Base-by-base conservation (phyloP, 352 stramenopile species). In the Globisporangium radiosum region DNA sequence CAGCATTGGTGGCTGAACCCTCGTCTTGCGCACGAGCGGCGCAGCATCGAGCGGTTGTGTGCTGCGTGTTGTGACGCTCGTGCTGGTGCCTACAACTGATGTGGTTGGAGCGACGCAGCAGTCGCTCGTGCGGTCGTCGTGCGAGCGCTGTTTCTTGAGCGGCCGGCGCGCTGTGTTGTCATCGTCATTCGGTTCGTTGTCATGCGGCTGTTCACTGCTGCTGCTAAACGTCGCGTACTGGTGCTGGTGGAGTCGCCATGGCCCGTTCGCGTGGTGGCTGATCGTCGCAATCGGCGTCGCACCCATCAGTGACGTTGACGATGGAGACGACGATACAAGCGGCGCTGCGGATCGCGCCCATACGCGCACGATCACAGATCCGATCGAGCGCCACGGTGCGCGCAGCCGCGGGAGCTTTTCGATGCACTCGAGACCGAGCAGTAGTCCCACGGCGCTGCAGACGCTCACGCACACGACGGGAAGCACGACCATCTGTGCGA, bases 381-480 rank as follows among this genome's bases (percentile, higher is more conserved):
- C 48, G 63, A 19, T n/a, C 33, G 36, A 57, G 57, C 14, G 11
- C 43, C 43, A 47, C 11, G 43, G n/a, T 5, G 43, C 15, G 13
- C 13, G 43, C 43, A 47, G 43, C 6, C 57, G 61, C 49, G 76
- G 72, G 44, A 88, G 60, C 58, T 72, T 68, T 63, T 87, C 76
- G 61, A 90, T 54, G 65, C 74, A 86, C 54, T 85, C 76, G 48
- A 87, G 70, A n/a, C 72, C 69, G 54, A 87, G 60, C 51, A 78
- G 38, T 33, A 83, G 53, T 45, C 70, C 78, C 61, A 90, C 52
- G 15, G 70, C 69, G 42, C 78, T 78, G 66, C 78, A 88, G 14
- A 90, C 57, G 63, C 74, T 81, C 58, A 81, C 62, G 48, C 74
- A 83, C 44, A 90, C 81, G 54, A 88, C 66, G 0, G 81, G 76